Base-by-base conservation (phyloP, 2,329 filamentous ascomycete species). In the Alternaria tenuissima region DNA sequence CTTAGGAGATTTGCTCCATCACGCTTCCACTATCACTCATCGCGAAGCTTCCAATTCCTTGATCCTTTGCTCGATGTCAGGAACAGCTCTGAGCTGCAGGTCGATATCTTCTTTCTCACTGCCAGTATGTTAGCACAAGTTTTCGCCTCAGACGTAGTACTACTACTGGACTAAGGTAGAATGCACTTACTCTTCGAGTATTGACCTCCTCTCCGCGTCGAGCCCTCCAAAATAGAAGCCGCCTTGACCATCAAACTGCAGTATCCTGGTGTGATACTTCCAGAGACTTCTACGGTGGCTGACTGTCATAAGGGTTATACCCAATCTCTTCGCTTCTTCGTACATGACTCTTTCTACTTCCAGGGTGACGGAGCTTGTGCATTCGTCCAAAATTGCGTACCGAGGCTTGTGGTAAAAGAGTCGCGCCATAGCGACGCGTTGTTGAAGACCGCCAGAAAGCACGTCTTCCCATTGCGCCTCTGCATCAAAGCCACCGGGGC, bases 391-490 rank as follows among this genome's bases (percentile, higher is more conserved):
- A 68, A 99, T 99, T 11, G 95, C 95, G 78, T 97, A 98, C 70
- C 91, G 90, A 0, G 94, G 94, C 9, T 88, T 86, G 80, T 98
- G 94, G 80, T 98, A 98, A 80, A 97, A 97, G 18, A 97, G 86
- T 0, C 95, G 86, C 0, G 95, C 95, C 92, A 98, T 98, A 61
- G 95, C 95, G 22, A 99, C 92, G 53, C 95, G 91, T 82, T 99
- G 95, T 81, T 99, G 95, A 20, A 97, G 84, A 7, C 95, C 95
- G 12, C 92, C 93, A 0, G 92, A 96, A 28, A 99, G 86, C 1
- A 96, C 92, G 69, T 98, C 94, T 48, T 93, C 90, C 95, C 95
- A 99, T 81, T 98, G 94, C 53, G 94, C 93, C 80, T 97, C 93
- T 7, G 92, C 91, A 74, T 98, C 94, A 89, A 94, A 97, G 24